Evolutionary conservation across 257 asterid genomes (phyloP), one percentile per base, ranked within the genome.

Genomic region (Catharanthus roseus): DNA sequence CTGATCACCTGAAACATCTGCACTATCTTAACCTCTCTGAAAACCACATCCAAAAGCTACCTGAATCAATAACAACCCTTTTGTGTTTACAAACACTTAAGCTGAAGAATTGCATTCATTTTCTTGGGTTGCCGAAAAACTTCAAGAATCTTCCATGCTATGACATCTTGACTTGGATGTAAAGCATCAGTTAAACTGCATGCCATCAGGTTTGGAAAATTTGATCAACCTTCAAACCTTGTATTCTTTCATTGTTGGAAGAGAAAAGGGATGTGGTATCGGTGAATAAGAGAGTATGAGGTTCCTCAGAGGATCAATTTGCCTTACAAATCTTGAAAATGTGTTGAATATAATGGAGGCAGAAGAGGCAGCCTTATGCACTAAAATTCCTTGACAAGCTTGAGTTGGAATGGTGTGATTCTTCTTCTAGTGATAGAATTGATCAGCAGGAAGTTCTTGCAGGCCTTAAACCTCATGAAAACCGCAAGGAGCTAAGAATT

Each of bases 11-110:
- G 77, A 75, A 82, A 57, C 84, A 77, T 78, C 86, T 86, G n/a
- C 82, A 82, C 18, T 82, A 70, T 66, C 87, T 86, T 76, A 75
- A 79, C 77, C 81, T 82, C 15, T 82, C 83, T 5, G 75, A 53
- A 51, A 86, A 78, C 73, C 71, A 58, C 57, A 78, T 84, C 64
- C 60, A 2, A 19, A 54, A 44, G 51, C 77, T 84, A 12, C 87
- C 80, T 0, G 77, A 68, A 62, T 68, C 85, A 6, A 74, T 64
- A 28, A 44, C 74, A 18, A 24, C n/a, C 55, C 63, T 79, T 23
- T 16, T 23, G 21, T 73, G 68, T 3, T 67, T 74, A 47, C 81
- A 83, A 39, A 75, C 77, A 5, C 69, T 75, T 3, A 75, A 74
- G 55, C 75, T 80, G 8, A 71, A 28, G 19, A 15, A 36, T n/a